Evolutionary conservation across 768 basidiomycete species (phyloP), one percentile per base, ranked within the genome.

Genomic region (Lentinula raphanica): DNA sequence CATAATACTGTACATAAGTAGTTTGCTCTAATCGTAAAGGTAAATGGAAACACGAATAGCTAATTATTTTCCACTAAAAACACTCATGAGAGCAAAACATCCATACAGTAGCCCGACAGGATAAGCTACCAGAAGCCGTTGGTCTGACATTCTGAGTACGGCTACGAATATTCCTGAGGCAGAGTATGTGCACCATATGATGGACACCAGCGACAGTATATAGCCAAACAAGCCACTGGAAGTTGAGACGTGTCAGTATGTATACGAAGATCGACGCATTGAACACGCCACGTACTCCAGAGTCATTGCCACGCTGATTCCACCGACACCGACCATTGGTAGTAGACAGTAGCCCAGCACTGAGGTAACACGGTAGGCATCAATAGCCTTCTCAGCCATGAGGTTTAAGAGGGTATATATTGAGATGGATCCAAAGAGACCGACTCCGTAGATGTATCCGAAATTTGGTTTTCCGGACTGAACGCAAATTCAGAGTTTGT

Each of bases 401-500:
- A 98, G 80, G 70, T 99, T 98, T 62, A 99, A 83, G 59, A 99
- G 87, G 54, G 87, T 84, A 79, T 98, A 98, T 69, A 98, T 87
- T 27, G 93, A 92, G 12, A 84, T 81, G 6, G 90, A 93, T 54
- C 97, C 97, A 64, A 98, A 83, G n/a, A 98, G 82, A 54, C 90
- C 96, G 62, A 99, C 92, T 36, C 96, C 97, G 70, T 99, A 99
- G 59, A 98, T 98, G 71, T 98, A 98, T 49, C 92, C 94, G 72
- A 99, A 99, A 69, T 98, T 97, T 3, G 92, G 91, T 77, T 97
- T 98, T 59, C 97, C 97, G 5, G 96, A 97, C 97, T 99, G 63
- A 29, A 56, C 17, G 48, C 11, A 39, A 49, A 28, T 11, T 12
- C 25, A 21, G 21, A 53, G 21, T 19, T 9, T 50, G 23, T 2